phyloP scores from a whole-genome alignment of 2,329 filamentous ascomycete species.

The Neophaeococcomyces aloes region DNA sequence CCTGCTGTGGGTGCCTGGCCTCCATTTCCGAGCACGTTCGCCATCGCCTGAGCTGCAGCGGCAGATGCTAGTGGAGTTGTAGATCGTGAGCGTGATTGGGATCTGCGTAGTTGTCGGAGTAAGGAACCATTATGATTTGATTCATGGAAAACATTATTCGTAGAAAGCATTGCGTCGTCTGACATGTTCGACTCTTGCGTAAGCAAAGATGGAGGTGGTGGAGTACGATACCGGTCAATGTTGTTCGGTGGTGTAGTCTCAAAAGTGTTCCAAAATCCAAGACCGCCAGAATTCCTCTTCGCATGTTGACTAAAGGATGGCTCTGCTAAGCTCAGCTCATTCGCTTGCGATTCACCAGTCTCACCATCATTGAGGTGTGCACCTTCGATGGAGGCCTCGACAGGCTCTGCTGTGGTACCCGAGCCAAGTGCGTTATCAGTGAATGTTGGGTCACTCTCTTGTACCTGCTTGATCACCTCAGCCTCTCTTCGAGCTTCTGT shows the following conservation, averaged over 20 bases:
- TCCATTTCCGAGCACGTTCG: neutral
- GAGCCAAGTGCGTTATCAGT: slow-evolving; percentile 13
- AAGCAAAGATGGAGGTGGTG: slow-evolving; percentile 55
- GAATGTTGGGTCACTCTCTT: slow-evolving; percentile 64
- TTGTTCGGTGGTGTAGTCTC: slow-evolving; percentile 31
- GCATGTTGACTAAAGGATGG: slow-evolving; percentile 65
- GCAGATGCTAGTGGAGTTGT: slow-evolving; percentile 33
- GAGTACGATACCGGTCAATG: slow-evolving; percentile 50
- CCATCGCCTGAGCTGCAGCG: neutral
- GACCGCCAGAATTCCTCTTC: slow-evolving; percentile 59
- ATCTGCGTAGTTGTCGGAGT: slow-evolving; percentile 21
- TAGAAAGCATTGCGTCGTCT: slow-evolving; percentile 30
- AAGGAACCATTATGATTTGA: slow-evolving; percentile 13
- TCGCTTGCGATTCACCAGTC: slow-evolving; percentile 44
- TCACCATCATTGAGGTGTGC: slow-evolving; percentile 37
- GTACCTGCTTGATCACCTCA: slow-evolving; percentile 89
- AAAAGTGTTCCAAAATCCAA: slow-evolving; percentile 70
- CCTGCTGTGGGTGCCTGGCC: slow-evolving; percentile 45
- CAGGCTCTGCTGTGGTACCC: slow-evolving; percentile 45
- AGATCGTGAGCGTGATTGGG: slow-evolving; percentile 28
- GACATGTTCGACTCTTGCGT: slow-evolving; percentile 40
- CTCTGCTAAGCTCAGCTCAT: neutral
- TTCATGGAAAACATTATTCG: slow-evolving; percentile 26
- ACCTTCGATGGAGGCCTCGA: slow-evolving; percentile 57
- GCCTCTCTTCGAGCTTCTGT: slow-evolving; percentile 83